A percentile compares a stretch with the other conserved stretches of the same genome.
Conservation (phyloP, 768 basidiomycete genomes). For the Leccinum boreale region DNA sequence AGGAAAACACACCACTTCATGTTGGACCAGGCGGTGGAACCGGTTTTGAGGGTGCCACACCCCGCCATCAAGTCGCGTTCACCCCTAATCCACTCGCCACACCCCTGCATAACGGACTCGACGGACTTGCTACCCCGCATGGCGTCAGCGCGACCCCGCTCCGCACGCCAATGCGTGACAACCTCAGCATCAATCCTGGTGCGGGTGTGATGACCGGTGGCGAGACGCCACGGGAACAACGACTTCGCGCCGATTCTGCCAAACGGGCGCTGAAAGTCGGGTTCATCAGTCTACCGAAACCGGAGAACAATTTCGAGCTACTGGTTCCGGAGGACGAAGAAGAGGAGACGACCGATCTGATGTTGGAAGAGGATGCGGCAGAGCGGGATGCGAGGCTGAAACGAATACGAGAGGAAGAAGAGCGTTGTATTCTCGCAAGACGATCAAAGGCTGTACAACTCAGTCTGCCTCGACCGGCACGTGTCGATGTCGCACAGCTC, state of each 20-base stretch:
- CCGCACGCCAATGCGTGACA: conserved; percentile 94
- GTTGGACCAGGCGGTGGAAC: conserved; percentile 69
- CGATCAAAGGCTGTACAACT: conserved; percentile 79
- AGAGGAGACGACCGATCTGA: conserved; percentile 26
- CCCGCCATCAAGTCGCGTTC: conserved; percentile 84
- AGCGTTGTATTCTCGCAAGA: conserved; percentile 74
- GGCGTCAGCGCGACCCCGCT: conserved; percentile 70
- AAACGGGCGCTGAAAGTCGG: conserved; percentile 78
- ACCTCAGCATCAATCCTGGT: conserved; percentile 79
- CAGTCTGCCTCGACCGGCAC: conserved; percentile 80
- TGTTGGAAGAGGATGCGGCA: conserved; percentile 80
- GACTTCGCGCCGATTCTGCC: conserved; percentile 54
- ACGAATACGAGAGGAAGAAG: conserved; percentile 69
- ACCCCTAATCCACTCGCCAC: conserved; percentile 97
- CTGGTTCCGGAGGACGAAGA: conserved; percentile 88
- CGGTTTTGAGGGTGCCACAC: conserved; percentile 94
- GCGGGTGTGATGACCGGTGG: conserved; percentile 54
- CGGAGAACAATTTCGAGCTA: conserved; percentile 97
- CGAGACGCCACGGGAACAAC: conserved; percentile 76
- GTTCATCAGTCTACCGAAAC: conserved; percentile 82
- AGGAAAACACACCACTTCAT: conserved; percentile 96
- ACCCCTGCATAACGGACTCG: conserved; percentile 52
- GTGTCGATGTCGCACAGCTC: conserved; percentile 68
- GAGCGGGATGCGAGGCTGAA: conserved; percentile 80
- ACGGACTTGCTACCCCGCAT: conserved; percentile 54